phyloP scores from a whole-genome alignment of 2,329 filamentous ascomycete genomes.

The Colletotrichum sp. region DNA sequence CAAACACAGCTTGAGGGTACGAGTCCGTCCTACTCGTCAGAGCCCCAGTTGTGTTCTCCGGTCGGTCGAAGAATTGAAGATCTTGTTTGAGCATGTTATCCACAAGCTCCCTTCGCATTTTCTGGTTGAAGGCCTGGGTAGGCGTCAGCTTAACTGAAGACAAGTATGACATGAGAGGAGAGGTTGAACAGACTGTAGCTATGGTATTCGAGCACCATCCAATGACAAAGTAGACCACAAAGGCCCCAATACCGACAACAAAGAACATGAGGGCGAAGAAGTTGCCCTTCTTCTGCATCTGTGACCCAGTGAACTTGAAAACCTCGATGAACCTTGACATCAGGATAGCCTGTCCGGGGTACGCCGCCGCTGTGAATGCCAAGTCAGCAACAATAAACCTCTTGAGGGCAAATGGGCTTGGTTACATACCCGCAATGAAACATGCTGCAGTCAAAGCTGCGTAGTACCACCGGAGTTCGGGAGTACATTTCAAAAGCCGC shows the following conservation, averaged over 20 bases:
- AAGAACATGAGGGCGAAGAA: conserved; percentile 63
- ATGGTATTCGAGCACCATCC: conserved; percentile 40
- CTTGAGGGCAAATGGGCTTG: neutral
- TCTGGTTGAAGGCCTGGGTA: conserved; percentile 27
- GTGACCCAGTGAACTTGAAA: conserved; percentile 37
- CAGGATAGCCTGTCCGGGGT: conserved; percentile 49
- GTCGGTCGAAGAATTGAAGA: conserved; percentile 45
- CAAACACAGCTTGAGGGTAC: conserved; percentile 41
- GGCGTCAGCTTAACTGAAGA: neutral
- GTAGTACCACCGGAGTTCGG: neutral
- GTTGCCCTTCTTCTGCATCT: conserved; percentile 44
- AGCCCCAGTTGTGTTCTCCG: conserved; percentile 43
- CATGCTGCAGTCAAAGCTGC: conserved; percentile 23
- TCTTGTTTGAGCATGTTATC: conserved; percentile 42
- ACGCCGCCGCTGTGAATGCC: conserved; percentile 32
- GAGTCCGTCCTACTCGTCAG: conserved; percentile 39
- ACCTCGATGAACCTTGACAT: conserved; percentile 45
- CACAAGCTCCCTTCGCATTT: conserved; percentile 31
- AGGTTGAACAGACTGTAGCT: conserved; percentile 25
- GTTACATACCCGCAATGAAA: conserved; percentile 29
- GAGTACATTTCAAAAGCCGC: neutral
- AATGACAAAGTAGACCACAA: conserved; percentile 47
- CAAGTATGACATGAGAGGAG: neutral
- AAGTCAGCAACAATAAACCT: neutral
- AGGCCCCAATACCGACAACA: conserved; percentile 47